Percentiles rank a stretch among this genome's conserved stretches.
These are phyloP conservation scores for Taphrina wiesneri DNA, from an alignment of 1,139 yeast species.

Conservation along the genomic window DNA sequence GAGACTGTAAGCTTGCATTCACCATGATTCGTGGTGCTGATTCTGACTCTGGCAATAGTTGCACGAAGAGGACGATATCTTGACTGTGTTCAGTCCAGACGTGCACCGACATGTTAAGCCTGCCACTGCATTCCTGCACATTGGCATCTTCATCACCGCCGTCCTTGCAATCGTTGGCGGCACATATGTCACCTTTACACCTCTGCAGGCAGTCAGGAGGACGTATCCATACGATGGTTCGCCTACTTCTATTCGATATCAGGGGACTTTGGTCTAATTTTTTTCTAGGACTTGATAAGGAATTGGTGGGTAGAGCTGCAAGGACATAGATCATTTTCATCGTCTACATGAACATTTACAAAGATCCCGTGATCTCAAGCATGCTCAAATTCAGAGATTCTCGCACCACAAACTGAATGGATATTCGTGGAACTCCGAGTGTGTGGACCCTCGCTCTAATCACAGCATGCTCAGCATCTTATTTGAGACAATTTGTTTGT, in stretches of 20 bases:
- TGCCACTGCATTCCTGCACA: slow-evolving; percentile 55
- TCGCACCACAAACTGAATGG: no score
- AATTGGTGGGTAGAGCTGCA: slow-evolving; percentile 14
- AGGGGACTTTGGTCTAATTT: neutral
- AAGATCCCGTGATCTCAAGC: no score
- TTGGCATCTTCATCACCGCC: slow-evolving; percentile 52
- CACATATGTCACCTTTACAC: slow-evolving; percentile 48
- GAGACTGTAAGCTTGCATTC: slow-evolving; percentile 52
- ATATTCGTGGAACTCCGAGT: no score
- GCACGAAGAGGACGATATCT: slow-evolving; percentile 67
- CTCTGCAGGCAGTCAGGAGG: slow-evolving; percentile 24
- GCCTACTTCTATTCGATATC: neutral
- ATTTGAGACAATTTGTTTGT: no score
- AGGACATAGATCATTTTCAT: no score
- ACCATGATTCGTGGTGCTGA: neutral
- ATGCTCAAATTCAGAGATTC: no score
- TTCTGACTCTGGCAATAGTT: slow-evolving; percentile 43
- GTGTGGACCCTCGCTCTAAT: no score
- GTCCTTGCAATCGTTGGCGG: slow-evolving; percentile 59
- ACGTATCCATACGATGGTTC: slow-evolving; percentile 30
- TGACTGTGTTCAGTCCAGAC: slow-evolving; percentile 89
- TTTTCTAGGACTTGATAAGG: slow-evolving; percentile 6
- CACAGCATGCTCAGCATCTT: no score
- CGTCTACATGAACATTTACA: neutral
- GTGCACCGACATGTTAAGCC: slow-evolving; percentile 63